Evolutionary conservation across 768 basidiomycete genomes (phyloP), one percentile per base, ranked within the genome.

Genomic region (Sporobolomyces pararoseus): DNA sequence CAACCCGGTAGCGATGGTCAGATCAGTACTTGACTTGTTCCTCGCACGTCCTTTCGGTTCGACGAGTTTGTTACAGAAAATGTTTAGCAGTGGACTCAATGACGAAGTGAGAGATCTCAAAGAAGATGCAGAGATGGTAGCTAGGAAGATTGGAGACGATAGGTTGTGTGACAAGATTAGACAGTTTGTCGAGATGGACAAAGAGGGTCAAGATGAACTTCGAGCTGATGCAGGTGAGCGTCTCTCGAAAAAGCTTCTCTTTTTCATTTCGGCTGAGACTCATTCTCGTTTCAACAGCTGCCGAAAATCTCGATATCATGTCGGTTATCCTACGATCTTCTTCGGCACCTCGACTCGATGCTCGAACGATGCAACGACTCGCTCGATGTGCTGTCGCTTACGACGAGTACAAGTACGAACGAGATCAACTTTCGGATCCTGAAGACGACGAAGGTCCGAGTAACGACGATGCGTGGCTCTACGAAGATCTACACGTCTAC

Each of bases 41-140:
- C 85, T 98, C 23, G 96, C 96, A 0, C 88, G 94, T 77, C 96
- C 96, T 3, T 99, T 99, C 78, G 96, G 96, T 4, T 91, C 92
- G 9, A 86, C 86, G 69, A 92, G 90, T 78, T 82, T 99, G 31
- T 83, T 98, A 23, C 96, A 99, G 79, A 84, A 91, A 54, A 96
- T 99, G 92, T 99, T 97, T 81, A 92, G 91, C 1, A 89, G 89
- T 73, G 91, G 90, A 1, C 80, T 99, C 57, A 84, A 86, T 7
- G 96, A 97, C 79, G 96, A 98, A 79, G 89, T 90, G 49, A 88
- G 87, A 70, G 83, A 84, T 2, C 34, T 62, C 7, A 50, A 46
- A 79, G 90, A 89, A 59, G 91, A 97, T 73, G 91, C 97, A 50
- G 87, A 88, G 70, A 84, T 86, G 25, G 90, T 99, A 49, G 86